Percentiles rank a stretch among this genome's conserved stretches.
Evolutionary conservation across 768 basidiomycete genomes (phyloP).

Genomic region (Ephemerocybe angulata): DNA sequence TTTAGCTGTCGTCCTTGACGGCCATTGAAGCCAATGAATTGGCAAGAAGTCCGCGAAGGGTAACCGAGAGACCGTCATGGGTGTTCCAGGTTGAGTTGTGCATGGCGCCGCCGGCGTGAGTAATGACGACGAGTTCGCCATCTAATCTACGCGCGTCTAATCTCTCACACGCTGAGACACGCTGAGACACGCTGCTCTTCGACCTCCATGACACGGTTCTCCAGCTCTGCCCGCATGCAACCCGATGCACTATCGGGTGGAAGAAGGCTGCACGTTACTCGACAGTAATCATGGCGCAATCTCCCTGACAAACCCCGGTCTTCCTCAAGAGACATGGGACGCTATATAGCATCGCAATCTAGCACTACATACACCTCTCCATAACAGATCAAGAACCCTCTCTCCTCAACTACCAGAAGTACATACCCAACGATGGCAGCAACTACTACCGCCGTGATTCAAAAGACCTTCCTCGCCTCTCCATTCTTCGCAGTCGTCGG

Average conservation of each 20-base stretch:
- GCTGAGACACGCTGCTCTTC: background rate
- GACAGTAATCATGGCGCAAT: background rate
- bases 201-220: background rate
- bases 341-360: background rate
- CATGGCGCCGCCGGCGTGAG: background rate
- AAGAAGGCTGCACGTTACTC: background rate
- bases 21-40: constrained; percentile 32
- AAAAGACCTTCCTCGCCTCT: constrained; percentile 61
- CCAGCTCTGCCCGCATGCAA: background rate
- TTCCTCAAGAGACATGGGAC: background rate
- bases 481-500: constrained; percentile 76
- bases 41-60: constrained; percentile 16
- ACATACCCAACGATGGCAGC: constrained; percentile 8
- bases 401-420: background rate
- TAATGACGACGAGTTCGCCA: background rate
- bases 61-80: constrained; percentile 20
- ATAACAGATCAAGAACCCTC: constrained; percentile 1
- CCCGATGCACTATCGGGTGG: background rate
- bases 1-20: constrained; percentile 32
- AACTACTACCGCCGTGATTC: constrained; percentile 28
- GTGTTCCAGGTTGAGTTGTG: constrained; percentile 1
- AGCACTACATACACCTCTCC: background rate
- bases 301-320: background rate
- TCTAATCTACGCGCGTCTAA: constrained; percentile 7
- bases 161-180: background rate